Evolutionary conservation across 176 grass and related monocot species (phyloP).

Genomic region (Triticum aestivum): DNA sequence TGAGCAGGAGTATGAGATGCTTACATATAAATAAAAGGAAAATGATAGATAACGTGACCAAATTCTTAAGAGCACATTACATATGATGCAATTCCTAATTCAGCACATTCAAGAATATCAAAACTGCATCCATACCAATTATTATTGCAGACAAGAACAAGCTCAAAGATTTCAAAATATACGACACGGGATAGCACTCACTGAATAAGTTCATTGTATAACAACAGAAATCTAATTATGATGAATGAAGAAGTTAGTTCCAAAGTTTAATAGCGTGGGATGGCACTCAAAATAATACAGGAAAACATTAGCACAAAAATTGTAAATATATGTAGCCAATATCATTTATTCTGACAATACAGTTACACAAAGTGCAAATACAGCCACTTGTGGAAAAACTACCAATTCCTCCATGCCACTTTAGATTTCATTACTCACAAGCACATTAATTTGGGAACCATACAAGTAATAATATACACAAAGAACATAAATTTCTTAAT

Average conservation of each 20-base stretch:
- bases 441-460: neutral
- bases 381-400: neutral
- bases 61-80: neutral
- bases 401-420: neutral
- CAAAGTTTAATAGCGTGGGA: neutral
- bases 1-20: neutral
- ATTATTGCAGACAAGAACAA: neutral
- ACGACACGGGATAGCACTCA: neutral
- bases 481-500: neutral
- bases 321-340: neutral
- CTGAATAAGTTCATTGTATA: neutral
- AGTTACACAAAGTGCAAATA: neutral
- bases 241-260: neutral
- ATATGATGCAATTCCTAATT: neutral
- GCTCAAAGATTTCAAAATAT: neutral
- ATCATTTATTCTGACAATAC: neutral
- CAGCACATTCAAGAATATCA: neutral
- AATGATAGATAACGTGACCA: neutral
- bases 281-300: neutral
- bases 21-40: constrained; percentile 2
- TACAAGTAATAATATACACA: neutral
- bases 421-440: neutral
- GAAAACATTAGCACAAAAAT: neutral
- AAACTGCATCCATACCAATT: neutral
- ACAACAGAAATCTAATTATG: neutral